Percentiles rank a stretch among this genome's conserved stretches.
Evolutionary conservation across 441 rosid genomes (phyloP).

Genomic region (Erodium trifolium): DNA sequence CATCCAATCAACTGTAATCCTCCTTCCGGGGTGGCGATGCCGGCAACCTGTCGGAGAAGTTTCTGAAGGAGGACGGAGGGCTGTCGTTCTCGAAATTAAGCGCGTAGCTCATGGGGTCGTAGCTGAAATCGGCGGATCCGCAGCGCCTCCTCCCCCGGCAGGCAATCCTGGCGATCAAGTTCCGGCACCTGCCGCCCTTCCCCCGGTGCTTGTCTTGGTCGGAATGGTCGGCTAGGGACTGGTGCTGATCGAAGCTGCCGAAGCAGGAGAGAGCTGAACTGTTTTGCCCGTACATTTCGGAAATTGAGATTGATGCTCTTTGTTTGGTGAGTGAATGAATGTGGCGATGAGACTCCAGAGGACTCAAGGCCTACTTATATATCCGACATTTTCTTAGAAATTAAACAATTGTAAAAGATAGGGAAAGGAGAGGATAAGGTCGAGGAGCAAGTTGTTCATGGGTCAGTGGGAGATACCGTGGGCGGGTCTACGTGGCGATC

Average conservation of each 20-base stretch:
- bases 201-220: neutral
- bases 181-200: neutral
- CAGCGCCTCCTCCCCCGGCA: neutral
- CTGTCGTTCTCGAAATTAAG: conserved; percentile 70
- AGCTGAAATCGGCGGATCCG: conserved; percentile 23
- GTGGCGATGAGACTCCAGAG: too few species aligned
- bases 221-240: neutral
- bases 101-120: conserved; percentile 59
- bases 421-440: too few species aligned
- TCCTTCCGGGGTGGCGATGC: neutral
- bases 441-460: too few species aligned
- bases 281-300: neutral
- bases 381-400: too few species aligned
- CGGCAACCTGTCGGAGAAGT: conserved; percentile 27
- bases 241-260: neutral
- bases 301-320: conserved; percentile 15
- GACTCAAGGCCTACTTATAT: too few species aligned
- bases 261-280: neutral
- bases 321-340: too few species aligned
- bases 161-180: neutral
- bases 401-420: too few species aligned
- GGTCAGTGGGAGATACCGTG: too few species aligned
- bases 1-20: too few species aligned
- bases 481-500: too few species aligned
- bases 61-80: conserved; percentile 23